Base-by-base conservation (phyloP, 257 asterid genomes). In the Rauvolfia tetraphylla region DNA sequence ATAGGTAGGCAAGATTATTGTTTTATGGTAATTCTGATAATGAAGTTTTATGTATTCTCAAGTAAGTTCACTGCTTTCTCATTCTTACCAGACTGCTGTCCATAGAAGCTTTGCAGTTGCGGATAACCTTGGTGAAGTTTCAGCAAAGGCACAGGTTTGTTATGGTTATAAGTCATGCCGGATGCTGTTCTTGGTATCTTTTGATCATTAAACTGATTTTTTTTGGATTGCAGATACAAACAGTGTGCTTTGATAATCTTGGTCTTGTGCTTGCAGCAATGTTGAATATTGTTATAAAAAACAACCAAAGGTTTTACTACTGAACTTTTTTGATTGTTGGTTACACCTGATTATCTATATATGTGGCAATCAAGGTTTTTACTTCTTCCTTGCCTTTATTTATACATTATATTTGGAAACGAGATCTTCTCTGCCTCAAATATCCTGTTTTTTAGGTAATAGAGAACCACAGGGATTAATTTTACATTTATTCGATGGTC, bases 41-140 rank as follows among this genome's bases (percentile, higher is more conserved):
- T 29, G 42, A 71, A 71, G 42, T 17, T 49, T 10, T 66, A 36
- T 20, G 48, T 31, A 9, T 36, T 66, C 71, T 17, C 11, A 22
- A 7, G 14, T 39, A 71, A 42, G 11, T 51, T 73, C 44, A 25
- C 51, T 38, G n/a, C 10, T 39, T 5, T 66, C 41, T 9, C 41
- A 22, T 66, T 66, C 44, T 79, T 78, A 53, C 78, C 92, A 95
- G 99, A 85, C 97, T 77, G 96, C 98, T 78, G 97, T 95, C 59
- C 98, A 95, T 76, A 84, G 90, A 90, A 95, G 98, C 89, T 95
- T 95, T 85, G 97, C 99, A 48, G 81, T 89, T 51, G 81, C 92
- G 4, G 98, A 95, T 83, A 95, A 93, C 86, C 89, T 95, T 78
- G 97, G 98, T 72, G 98, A 92, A 85, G 87, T 95, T 80, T 95